Base-by-base conservation (phyloP, 176 grass and related monocot species). In the Eleusine indica region DNA sequence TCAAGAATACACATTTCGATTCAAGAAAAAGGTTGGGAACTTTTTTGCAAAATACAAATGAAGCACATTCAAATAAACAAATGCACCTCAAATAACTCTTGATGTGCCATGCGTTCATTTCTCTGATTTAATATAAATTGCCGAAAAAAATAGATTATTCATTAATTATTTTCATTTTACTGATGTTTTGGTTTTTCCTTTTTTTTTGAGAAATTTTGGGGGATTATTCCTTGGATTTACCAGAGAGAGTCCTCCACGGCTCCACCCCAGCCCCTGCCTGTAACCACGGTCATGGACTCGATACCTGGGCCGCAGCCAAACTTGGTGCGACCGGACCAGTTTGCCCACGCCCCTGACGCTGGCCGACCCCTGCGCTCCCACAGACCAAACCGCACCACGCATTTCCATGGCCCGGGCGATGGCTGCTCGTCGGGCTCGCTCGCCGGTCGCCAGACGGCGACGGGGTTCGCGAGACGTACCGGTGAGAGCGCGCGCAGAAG, bases 261-360 rank as follows among this genome's bases (percentile, higher is more conserved):
- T 35, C 32, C 32, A 35, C 32, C 32, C 32, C 32, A 35, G 2
- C 32, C 32, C 2, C 32, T 35, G 32, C 32, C 32, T 35, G 32
- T 35, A 35, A 2, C 32, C 32, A 35, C 32, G 32, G 32, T 35
- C 39, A 56, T 7, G 22, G 46, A 29, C 71, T 4, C 2, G 29
- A 5, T 19, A 40, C 5, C 61, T 5, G 4, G 18, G 5, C 44
- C 40, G 41, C 28, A 68, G 19, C 72, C 21, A 17, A 40, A 86
- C 44, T 38, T 74, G 85, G 72, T 82, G 63, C 54, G 62, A 54
- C 58, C 22, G 65, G 64, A 82, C 85, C 79, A 61, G 41, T 57
- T 49, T 47, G 71, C 54, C 1, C 69, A 11, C 73, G 17, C 64
- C 3, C 68, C 52, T 58, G 32, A 35, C 32, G 32, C 32, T 35